Evolutionary conservation across 768 basidiomycete species (phyloP).

Genomic region (Collybia sordida): DNA sequence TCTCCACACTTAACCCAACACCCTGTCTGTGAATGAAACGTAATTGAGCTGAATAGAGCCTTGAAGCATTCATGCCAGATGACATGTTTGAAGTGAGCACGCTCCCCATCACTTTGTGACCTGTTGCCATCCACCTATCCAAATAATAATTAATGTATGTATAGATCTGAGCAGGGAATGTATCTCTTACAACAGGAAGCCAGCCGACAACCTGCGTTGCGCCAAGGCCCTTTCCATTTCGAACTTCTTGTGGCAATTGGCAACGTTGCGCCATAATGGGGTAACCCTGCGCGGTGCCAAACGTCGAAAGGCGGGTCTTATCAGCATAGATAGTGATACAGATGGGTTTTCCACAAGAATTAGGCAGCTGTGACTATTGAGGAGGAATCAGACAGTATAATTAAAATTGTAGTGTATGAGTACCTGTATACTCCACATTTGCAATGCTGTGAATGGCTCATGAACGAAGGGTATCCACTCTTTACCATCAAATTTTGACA

Average conservation of each 20-base stretch:
- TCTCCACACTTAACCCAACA: slow-evolving; percentile 12
- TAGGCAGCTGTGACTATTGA: slow-evolving; percentile 14
- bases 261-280: slow-evolving; percentile 30
- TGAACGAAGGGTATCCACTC: slow-evolving; percentile 1
- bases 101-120: slow-evolving; percentile 17
- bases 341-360: slow-evolving; percentile 21
- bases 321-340: slow-evolving; percentile 36
- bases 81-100: slow-evolving; percentile 19
- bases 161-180: not conserved
- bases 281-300: slow-evolving; percentile 33
- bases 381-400: not conserved
- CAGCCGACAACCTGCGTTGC: slow-evolving; percentile 35
- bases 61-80: slow-evolving; percentile 27
- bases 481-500: slow-evolving; percentile 4
- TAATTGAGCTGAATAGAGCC: slow-evolving; percentile 16
- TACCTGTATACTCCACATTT: slow-evolving; percentile 9
- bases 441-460: not conserved
- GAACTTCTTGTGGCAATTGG: slow-evolving; percentile 28
- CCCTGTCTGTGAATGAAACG: slow-evolving; percentile 9
- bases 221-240: slow-evolving; percentile 31
- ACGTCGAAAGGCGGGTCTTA: slow-evolving; percentile 34
- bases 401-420: not conserved
- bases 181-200: slow-evolving; percentile 30
- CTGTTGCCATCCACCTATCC: slow-evolving; percentile 20
- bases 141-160: not conserved